Evolutionary conservation across 768 basidiomycete genomes (phyloP).

Genomic region (Boletus coccyginus): DNA sequence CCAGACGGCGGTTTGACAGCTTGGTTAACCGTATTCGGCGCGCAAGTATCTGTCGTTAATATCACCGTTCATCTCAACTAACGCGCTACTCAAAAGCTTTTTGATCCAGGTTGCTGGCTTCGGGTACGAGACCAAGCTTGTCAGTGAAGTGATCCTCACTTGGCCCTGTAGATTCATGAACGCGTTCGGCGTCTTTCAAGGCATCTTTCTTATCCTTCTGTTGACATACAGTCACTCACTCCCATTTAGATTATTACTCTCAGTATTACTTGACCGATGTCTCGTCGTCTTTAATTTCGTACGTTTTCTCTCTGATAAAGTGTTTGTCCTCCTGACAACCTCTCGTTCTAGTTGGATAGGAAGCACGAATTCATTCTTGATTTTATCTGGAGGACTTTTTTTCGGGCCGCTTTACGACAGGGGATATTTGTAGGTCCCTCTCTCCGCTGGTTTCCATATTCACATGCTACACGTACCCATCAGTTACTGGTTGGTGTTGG

Average conservation of each 20-base stretch:
- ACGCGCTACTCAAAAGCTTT: conserved; percentile 21
- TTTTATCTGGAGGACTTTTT: conserved; percentile 43
- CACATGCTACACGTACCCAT: background rate
- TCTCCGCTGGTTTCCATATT: background rate
- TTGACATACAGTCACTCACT: background rate
- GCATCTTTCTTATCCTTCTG: conserved; percentile 4
- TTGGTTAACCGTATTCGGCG: conserved; percentile 25
- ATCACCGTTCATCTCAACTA: background rate
- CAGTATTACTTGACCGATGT: conserved; percentile 34
- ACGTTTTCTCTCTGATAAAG: conserved; percentile 5
- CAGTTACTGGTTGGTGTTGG: conserved; percentile 44
- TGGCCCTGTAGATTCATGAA: conserved; percentile 27
- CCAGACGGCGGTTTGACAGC: conserved; percentile 27
- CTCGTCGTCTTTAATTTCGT: conserved; percentile 38
- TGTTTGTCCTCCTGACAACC: background rate
- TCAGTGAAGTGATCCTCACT: background rate
- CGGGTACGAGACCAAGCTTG: conserved; percentile 22
- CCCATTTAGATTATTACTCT: conserved; percentile 36
- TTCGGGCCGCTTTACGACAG: conserved; percentile 48
- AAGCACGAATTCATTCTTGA: conserved; percentile 45
- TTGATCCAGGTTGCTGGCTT: conserved; percentile 38
- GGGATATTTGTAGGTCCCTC: conserved; percentile 44
- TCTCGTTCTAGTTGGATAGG: conserved; percentile 41
- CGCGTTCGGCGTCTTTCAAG: conserved; percentile 43
- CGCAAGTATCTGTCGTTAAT: conserved; percentile 9